A percentile compares a stretch with the other conserved stretches of the same genome.
phyloP scores from a whole-genome alignment of 1,284 basidiomycete species.

The Melampsora americana region DNA sequence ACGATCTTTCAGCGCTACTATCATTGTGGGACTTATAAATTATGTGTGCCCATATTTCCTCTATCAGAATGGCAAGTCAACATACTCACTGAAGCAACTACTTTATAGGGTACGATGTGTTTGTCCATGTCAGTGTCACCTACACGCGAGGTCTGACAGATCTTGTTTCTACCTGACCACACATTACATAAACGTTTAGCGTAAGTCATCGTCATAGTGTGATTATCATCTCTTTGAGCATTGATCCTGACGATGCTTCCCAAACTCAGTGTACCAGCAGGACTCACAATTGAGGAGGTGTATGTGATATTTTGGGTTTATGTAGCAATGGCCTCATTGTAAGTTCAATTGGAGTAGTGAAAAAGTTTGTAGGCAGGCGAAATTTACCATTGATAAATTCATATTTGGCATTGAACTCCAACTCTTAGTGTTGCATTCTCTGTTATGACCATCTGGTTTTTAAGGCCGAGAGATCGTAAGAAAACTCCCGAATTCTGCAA shows the following conservation, averaged over 20 bases:
- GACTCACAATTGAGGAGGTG: constrained; percentile 18
- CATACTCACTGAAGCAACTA: neutral
- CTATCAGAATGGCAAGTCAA: neutral
- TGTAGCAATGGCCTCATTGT: constrained; percentile 18
- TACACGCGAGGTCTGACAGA: neutral
- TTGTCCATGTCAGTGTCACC: neutral
- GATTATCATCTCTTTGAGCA: neutral
- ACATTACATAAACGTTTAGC: neutral
- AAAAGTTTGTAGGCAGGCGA: neutral
- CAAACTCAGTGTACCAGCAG: constrained; percentile 6
- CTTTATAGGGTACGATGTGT: neutral
- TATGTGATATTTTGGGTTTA: constrained; percentile 33
- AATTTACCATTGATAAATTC: neutral
- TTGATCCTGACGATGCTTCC: neutral
- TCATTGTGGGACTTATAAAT: constrained; percentile 31
- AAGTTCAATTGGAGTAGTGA: neutral
- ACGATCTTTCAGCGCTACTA: constrained; percentile 19
- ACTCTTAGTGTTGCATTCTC: constrained; percentile 20
- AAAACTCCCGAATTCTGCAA: neutral
- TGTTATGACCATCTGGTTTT: constrained; percentile 37
- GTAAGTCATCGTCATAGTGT: neutral
- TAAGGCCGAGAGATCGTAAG: constrained; percentile 37
- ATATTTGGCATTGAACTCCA: neutral
- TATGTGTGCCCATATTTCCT: constrained; percentile 5
- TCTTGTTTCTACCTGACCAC: neutral